These are phyloP conservation scores for Brettanomyces naardenensis DNA, from an alignment of 805 yeast genomes.

Conservation along the genomic window DNA sequence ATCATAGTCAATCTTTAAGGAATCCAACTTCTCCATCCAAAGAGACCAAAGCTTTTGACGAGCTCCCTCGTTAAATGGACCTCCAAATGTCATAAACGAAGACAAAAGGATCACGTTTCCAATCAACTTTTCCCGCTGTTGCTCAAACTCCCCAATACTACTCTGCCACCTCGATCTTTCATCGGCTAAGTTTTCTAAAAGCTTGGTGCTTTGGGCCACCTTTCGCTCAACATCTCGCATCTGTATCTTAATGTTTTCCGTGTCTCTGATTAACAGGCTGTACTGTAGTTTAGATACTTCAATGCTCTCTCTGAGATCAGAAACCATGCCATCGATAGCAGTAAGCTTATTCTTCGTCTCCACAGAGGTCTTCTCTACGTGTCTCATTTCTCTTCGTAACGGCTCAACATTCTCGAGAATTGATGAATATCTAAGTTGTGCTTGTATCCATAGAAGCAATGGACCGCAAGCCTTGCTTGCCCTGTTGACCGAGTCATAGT, in stretches of 20 bases:
- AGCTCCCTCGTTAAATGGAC: constrained; percentile 33
- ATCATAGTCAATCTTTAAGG: constrained; percentile 33
- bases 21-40: constrained; percentile 24
- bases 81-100: constrained; percentile 53
- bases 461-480: constrained; percentile 98
- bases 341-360: constrained; percentile 60
- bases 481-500: constrained; percentile 65
- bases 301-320: constrained; percentile 63
- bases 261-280: constrained; percentile 67
- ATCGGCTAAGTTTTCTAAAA: constrained; percentile 53
- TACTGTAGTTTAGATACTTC: constrained; percentile 60
- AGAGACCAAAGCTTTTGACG: constrained; percentile 18
- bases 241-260: constrained; percentile 67
- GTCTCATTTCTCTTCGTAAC: constrained; percentile 52
- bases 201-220: constrained; percentile 51
- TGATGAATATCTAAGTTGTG: constrained; percentile 72
- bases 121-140: constrained; percentile 36
- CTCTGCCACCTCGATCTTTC: constrained; percentile 75
- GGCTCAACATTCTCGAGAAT: constrained; percentile 73
- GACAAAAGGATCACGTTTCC: constrained; percentile 66
- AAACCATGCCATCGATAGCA: constrained; percentile 78
- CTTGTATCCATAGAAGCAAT: constrained; percentile 76
- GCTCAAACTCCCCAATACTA: constrained; percentile 43
- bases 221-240: constrained; percentile 54
- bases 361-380: constrained; percentile 50